A percentile compares a stretch with the other conserved stretches of the same genome.
Evolutionary conservation across 2,329 filamentous ascomycete species (phyloP).

Genomic region (Ophiostoma montium): DNA sequence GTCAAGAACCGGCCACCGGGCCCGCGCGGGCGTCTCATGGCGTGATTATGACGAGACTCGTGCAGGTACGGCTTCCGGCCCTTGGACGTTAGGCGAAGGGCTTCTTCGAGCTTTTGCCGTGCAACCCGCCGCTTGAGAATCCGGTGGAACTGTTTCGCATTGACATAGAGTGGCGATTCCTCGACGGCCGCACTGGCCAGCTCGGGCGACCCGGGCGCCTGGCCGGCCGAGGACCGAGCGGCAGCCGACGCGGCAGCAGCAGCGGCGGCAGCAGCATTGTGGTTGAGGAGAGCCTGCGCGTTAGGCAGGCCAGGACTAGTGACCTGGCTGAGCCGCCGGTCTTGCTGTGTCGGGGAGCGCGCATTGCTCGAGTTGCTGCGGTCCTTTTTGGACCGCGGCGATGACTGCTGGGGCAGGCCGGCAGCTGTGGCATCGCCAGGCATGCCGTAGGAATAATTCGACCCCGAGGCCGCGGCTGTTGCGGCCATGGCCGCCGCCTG

Average conservation of each 20-base stretch:
- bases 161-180: constrained; percentile 92
- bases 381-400: constrained; percentile 67
- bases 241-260: constrained; percentile 44
- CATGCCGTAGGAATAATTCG: constrained; percentile 54
- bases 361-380: constrained; percentile 55
- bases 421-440: constrained; percentile 44
- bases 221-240: constrained; percentile 49
- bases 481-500: constrained; percentile 87
- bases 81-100: constrained; percentile 81
- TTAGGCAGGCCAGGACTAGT: constrained; percentile 61
- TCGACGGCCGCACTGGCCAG: constrained; percentile 59
- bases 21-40: constrained; percentile 87
- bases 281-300: constrained; percentile 63
- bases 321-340: constrained; percentile 59
- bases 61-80: constrained; percentile 94
- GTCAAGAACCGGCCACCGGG: constrained; percentile 93
- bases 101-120: constrained; percentile 84
- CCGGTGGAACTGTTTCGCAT: constrained; percentile 96
- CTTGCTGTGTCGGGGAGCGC: constrained; percentile 54
- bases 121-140: constrained; percentile 91
- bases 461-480: constrained; percentile 80
- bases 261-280: constrained; percentile 44
- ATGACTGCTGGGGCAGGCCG: constrained; percentile 54
- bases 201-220: constrained; percentile 64
- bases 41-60: constrained; percentile 94